These are phyloP conservation scores for Cryptosporidium viatorum DNA, from an alignment of 169 alveolate species.

Conservation along the genomic window DNA sequence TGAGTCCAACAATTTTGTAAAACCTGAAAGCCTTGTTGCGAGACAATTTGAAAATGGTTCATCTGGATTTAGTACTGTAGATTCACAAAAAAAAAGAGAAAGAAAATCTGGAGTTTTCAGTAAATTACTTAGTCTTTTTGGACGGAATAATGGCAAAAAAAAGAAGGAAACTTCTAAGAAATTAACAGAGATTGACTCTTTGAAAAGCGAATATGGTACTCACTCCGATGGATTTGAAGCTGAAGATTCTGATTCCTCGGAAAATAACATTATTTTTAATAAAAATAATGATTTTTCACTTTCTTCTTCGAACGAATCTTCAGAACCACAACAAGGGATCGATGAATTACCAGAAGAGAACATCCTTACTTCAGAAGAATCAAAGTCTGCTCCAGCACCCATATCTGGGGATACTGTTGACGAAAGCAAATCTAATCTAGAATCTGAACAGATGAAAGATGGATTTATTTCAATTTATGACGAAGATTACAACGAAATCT, in stretches of 20 bases:
- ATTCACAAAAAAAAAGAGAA: neutral
- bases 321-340: neutral
- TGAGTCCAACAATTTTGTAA: neutral
- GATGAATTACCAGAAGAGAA: neutral
- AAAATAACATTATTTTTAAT: neutral
- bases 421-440: neutral
- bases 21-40: neutral
- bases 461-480: neutral
- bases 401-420: neutral
- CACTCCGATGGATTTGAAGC: neutral
- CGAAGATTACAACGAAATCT: neutral
- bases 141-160: neutral
- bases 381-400: constrained; percentile 12
- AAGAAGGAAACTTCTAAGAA: neutral
- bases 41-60: neutral
- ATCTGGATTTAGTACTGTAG: neutral
- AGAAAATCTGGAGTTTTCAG: neutral
- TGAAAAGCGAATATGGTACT: neutral
- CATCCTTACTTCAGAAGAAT: neutral
- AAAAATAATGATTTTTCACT: neutral
- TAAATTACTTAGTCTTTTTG: neutral
- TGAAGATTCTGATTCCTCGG: neutral
- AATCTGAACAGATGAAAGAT: neutral
- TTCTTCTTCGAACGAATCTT: neutral
- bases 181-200: neutral